A percentile compares a stretch with the other conserved stretches of the same genome.
Evolutionary conservation across 2,329 filamentous ascomycete genomes (phyloP).

Genomic region (Dissoconium aciculare): DNA sequence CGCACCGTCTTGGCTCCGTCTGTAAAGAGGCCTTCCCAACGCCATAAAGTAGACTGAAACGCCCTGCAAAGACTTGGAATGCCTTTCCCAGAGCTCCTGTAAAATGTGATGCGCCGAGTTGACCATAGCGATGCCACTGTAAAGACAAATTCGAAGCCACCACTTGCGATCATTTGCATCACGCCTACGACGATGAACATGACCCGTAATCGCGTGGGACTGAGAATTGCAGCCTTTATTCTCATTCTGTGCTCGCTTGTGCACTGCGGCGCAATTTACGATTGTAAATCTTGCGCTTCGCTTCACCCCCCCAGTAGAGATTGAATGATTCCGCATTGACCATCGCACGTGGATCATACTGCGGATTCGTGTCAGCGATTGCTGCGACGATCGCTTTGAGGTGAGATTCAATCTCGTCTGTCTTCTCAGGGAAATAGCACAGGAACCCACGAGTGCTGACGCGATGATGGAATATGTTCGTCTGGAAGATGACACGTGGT

Average conservation of each 20-base stretch:
- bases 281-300: conserved; percentile 74
- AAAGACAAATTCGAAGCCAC: no score
- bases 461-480: conserved; percentile 73
- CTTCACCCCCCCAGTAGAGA: conserved; percentile 67
- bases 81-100: no score
- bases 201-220: no score
- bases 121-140: no score
- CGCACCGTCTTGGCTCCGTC: no score
- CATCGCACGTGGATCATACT: conserved; percentile 77
- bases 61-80: no score
- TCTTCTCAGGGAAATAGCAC: conserved; percentile 60
- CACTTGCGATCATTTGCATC: no score
- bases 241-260: conserved; percentile 38
- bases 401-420: conserved; percentile 67
- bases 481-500: conserved; percentile 68
- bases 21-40: no score
- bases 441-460: conserved; percentile 63
- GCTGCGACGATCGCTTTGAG: conserved; percentile 68
- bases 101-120: no score
- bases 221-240: no score
- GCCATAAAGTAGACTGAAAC: no score
- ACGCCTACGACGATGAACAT: no score
- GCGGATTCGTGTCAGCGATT: conserved; percentile 75
- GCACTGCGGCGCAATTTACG: conserved; percentile 66
- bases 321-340: conserved; percentile 76